Base-by-base conservation (phyloP, 108 stramenopile species). In the Craspedostauros australis region DNA sequence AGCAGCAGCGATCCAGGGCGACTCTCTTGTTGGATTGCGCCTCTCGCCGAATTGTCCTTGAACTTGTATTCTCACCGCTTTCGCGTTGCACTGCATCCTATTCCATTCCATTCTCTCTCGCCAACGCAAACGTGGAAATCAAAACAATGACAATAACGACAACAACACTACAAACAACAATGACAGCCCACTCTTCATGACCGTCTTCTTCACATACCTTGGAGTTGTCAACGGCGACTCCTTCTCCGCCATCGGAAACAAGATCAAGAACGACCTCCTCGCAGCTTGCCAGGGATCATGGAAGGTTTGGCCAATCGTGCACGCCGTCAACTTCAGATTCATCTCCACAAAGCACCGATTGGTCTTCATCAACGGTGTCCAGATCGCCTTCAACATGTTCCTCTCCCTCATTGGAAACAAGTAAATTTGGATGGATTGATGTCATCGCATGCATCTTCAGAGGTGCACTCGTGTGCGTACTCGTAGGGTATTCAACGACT, bases 331-430 rank as follows among this genome's bases (percentile, higher is more conserved):
- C 88, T 98, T 98, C 77, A 86, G 79, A 70, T 98, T 96, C 60
- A 84, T 96, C 40, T 91, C 93, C 46, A 89, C 80, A 66, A 91
- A 95, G 75, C 88, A 92, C 80, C 82, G 95, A 64, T 82, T 96
- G 38, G 79, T 96, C 57, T 98, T 95, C 76, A 93, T 98, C 88
- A 98, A 98, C 78, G 79, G 73, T 36, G 91, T 98, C 39, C 96
- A 97, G 80, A 81, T 97, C 62, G 90, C 80, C 28, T 97, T 95
- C 86, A 97, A 97, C 79, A 95, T 98, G 79, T 98, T 98, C 93
- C 77, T 98, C 44, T 91, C 88, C 36, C 73, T 98, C 77, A 75
- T 98, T 60, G 96, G 96, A 65, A 79, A 91, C 55, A 96, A 95
- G 84, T 72, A 82, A 72, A 49, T n/a, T 37, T 37, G n/a, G n/a